These are phyloP conservation scores for Pueraria montana DNA, from an alignment of 306 rosid species.

Conservation along the genomic window DNA sequence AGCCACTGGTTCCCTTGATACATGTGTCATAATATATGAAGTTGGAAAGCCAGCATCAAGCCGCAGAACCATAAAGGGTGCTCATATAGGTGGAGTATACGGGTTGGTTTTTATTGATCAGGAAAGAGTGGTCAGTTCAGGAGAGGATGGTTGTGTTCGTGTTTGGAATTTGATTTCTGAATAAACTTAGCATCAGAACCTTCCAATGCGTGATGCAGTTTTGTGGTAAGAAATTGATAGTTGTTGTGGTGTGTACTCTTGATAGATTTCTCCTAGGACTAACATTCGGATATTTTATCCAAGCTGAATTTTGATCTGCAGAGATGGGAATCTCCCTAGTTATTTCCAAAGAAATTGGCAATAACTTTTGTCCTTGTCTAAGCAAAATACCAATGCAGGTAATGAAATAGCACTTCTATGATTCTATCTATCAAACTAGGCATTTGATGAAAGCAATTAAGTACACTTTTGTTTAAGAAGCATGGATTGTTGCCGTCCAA, in stretches of 20 bases:
- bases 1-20: conserved; percentile 96
- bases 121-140: conserved; percentile 81
- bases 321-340: conserved; percentile 28
- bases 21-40: conserved; percentile 85
- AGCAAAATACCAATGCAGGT: conserved; percentile 29
- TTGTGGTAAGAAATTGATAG: conserved; percentile 34
- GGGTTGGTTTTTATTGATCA: conserved; percentile 79
- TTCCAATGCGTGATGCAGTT: conserved; percentile 22
- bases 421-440: conserved; percentile 11
- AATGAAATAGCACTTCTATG: neutral
- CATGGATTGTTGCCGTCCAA: neutral
- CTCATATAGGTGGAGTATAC: conserved; percentile 96
- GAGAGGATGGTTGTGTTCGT: conserved; percentile 95
- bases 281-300: conserved; percentile 5
- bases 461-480: neutral
- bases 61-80: conserved; percentile 86
- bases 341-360: conserved; percentile 39
- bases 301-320: conserved; percentile 21
- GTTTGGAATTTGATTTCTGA: conserved; percentile 75
- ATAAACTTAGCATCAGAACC: conserved; percentile 44
- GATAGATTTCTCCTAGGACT: conserved; percentile 21
- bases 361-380: conserved; percentile 27
- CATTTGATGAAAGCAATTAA: conserved; percentile 5
- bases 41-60: conserved; percentile 88
- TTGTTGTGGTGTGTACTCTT: conserved; percentile 28